Base-by-base conservation (phyloP, 1,284 basidiomycete species). In the Cutaneotrichosporon spelunceum region DNA sequence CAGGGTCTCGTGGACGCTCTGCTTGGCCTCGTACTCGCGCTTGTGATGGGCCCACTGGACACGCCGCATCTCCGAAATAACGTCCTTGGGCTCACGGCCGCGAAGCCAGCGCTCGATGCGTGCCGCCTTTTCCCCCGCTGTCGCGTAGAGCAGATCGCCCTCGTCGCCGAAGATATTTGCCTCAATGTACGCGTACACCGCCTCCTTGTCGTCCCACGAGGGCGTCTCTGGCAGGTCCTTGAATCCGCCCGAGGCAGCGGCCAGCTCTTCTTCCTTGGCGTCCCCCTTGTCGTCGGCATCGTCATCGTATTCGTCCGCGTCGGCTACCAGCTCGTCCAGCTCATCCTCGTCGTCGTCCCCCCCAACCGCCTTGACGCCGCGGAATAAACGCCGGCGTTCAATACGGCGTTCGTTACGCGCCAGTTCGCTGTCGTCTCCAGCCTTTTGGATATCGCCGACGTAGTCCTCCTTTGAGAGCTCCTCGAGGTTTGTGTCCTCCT, bases 31-130 rank as follows among this genome's bases (percentile, higher is more conserved):
- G 61, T 58, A 66, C 63, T 74, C 75, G 33, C 75, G 61, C 34
- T 66, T 42, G 57, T 66, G 62, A 44, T 71, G 64, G 14, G 75
- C 77, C 45, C 63, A 62, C 34, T 76, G 70, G 13, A 91, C 88
- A 61, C 86, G 85, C 6, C 84, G 83, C 44, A 82, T 68, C 60
- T 79, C 78, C 33, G 66, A 50, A 34, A 69, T 61, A 0, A 76
- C 69, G 44, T 70, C 66, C 45, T 65, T 60, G 14, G 75, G 68
- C 62, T 73, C 68, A n/a, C 76, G 67, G 13, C 61, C 67, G 19
- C 62, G 66, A 26, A 73, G 61, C 74, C 74, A 77, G 27, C 65
- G 60, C 52, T 67, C 64, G 21, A 76, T 69, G 10, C 73, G 64
- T 2, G 16, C 27, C 4, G 21, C 13, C 52, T 53, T 53, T 14